A percentile compares a stretch with the other conserved stretches of the same genome.
Conservation (phyloP, 257 asterid species). For the Solanum gandarillasii region DNA sequence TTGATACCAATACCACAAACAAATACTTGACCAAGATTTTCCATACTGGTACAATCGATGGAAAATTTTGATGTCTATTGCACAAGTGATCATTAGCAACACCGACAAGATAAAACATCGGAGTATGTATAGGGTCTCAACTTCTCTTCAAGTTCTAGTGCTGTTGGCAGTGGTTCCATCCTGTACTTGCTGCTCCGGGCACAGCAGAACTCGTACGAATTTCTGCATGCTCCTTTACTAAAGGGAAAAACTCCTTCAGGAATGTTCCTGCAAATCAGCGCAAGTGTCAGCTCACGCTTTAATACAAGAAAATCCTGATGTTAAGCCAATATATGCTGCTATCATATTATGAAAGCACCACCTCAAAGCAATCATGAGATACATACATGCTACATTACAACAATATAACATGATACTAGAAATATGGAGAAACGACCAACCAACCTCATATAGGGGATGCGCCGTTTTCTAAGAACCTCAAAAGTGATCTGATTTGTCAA, state of each 20-base stretch:
- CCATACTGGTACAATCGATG: not conserved
- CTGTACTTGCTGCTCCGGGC: conserved; percentile 33
- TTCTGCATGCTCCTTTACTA: conserved; percentile 74
- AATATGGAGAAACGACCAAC: conserved; percentile 25
- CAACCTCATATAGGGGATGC: conserved; percentile 85
- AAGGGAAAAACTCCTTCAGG: conserved; percentile 85
- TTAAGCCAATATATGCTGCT: not conserved
- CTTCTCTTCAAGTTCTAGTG: conserved; percentile 53
- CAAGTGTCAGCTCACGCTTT: not conserved
- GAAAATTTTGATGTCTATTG: not conserved
- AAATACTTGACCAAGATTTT: not conserved
- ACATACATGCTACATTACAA: not conserved
- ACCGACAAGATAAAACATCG: conserved; percentile 59
- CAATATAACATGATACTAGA: not conserved
- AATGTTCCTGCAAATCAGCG: conserved; percentile 41
- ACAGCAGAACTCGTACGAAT: conserved; percentile 60
- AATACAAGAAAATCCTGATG: not conserved
- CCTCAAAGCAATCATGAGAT: not conserved
- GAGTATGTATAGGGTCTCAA: conserved; percentile 61
- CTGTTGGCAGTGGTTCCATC: conserved; percentile 66
- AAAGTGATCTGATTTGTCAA: conserved; percentile 91
- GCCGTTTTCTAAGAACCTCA: conserved; percentile 76
- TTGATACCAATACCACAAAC: not conserved
- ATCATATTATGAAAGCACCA: not conserved
- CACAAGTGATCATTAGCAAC: conserved; percentile 36